Conservation (phyloP, 495 filamentous ascomycete genomes). For the Umbilicaria muhlenbergii region DNA sequence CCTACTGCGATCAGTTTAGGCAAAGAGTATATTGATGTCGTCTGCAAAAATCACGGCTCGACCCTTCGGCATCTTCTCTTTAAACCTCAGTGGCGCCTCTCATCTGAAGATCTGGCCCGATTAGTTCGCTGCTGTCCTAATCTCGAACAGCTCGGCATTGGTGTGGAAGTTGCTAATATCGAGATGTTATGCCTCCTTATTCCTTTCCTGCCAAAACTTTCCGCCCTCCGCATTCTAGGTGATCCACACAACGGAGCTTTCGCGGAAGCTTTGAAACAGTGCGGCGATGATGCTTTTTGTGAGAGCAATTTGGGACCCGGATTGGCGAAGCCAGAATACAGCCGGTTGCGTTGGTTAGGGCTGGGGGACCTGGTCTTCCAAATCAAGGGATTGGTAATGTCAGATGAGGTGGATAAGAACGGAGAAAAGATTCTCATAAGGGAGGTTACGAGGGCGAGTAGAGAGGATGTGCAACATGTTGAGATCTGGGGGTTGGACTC, state of each 20-base stretch:
- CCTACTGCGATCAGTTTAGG: conserved; percentile 16
- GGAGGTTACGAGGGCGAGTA: conserved; percentile 2
- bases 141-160: conserved; percentile 40
- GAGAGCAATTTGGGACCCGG: conserved; percentile 9
- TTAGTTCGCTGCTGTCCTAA: conserved; percentile 40
- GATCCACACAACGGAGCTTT: conserved; percentile 1
- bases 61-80: conserved; percentile 40
- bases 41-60: conserved; percentile 31
- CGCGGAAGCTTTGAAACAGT: neutral
- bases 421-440: conserved; percentile 1
- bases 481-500: conserved; percentile 12
- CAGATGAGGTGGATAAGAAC: neutral
- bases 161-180: conserved; percentile 27
- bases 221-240: conserved; percentile 25
- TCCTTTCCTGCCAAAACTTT: conserved; percentile 32
- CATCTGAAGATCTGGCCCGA: conserved; percentile 28
- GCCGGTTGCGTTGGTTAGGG: conserved; percentile 5
- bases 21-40: conserved; percentile 27
- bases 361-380: conserved; percentile 12
- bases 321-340: conserved; percentile 1
- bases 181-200: conserved; percentile 27
- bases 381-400: neutral
- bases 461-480: conserved; percentile 7
- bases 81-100: conserved; percentile 38
- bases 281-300: conserved; percentile 5